Evolutionary conservation across 495 filamentous ascomycete genomes (phyloP), one percentile per base, ranked within the genome.

Genomic region (Talaromyces wortmannii): DNA sequence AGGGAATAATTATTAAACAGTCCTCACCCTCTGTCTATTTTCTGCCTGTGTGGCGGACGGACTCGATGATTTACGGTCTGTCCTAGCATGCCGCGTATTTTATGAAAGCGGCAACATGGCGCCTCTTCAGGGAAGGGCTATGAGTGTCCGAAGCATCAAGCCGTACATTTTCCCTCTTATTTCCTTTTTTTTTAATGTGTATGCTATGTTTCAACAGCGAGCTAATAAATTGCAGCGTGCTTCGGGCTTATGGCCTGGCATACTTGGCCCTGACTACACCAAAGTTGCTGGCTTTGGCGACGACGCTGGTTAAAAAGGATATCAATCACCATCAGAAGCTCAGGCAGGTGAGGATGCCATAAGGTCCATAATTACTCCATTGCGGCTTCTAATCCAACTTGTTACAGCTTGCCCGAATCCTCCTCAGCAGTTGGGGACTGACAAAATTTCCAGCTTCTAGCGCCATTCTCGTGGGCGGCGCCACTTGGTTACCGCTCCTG

Each of bases 391-490:
- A 23, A 23, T 23, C 23, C 23, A 23, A 23, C 23, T 23, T 18
- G 49, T 12, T 13, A 50, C 51, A 79, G 76, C 52, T 78, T 44
- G 57, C 56, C 47, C 61, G 58, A 23, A 61, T 75, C 48, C 57
- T 81, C 30, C 65, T 62, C 40, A 61, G 63, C 52, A 60, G 74
- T 49, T 49, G 78, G 23, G 70, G 70, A 18, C 45, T 71, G 17
- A 66, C 76, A 61, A 69, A 86, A 42, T 94, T 96, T 63, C 89
- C 92, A 31, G 83, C 89, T 6, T 94, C 91, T 64, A 95, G 91
- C 69, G 92, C 81, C 10, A 69, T 76, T 13, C 69, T 94, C 15
- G 80, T 92, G 46, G 90, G 89, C 36, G 87, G 89, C 31, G 89
- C 85, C 56, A 89, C 87, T 13, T 59, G 91, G 47, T 69, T 94